phyloP scores from a whole-genome alignment of 2,329 filamentous ascomycete species.

The Colletotrichum viniferum region DNA sequence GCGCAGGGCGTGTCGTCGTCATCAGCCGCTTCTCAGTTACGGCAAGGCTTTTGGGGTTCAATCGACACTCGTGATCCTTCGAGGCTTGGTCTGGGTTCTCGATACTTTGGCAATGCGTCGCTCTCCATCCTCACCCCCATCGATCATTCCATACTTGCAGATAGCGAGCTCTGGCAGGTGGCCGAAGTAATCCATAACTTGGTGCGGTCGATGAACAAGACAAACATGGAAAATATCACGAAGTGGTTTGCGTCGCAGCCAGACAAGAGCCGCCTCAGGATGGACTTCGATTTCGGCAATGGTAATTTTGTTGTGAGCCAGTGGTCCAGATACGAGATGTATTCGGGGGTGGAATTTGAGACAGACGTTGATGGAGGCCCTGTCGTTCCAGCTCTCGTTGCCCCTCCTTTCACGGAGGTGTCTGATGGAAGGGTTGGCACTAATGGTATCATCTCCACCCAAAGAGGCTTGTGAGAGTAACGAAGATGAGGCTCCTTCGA shows the following conservation, averaged over 20 bases:
- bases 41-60: neutral
- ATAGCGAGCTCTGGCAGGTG: neutral
- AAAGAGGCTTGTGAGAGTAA: neutral
- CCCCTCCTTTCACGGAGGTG: neutral
- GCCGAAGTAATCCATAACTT: neutral
- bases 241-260: neutral
- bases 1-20: neutral
- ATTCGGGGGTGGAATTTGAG: neutral
- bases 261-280: neutral
- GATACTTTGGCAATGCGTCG: neutral
- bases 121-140: accelerated
- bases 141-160: accelerated
- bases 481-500: accelerated
- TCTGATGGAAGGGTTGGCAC: neutral
- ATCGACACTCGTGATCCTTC: neutral
- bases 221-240: neutral
- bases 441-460: neutral
- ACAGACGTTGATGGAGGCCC: neutral
- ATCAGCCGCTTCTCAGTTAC: neutral
- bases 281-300: neutral
- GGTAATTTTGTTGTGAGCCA: accelerated
- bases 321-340: neutral
- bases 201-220: neutral
- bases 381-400: neutral
- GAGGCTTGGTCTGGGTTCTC: neutral